Evolutionary conservation across 2,329 filamentous ascomycete species (phyloP).

Genomic region (Aureobasidium namibiae): DNA sequence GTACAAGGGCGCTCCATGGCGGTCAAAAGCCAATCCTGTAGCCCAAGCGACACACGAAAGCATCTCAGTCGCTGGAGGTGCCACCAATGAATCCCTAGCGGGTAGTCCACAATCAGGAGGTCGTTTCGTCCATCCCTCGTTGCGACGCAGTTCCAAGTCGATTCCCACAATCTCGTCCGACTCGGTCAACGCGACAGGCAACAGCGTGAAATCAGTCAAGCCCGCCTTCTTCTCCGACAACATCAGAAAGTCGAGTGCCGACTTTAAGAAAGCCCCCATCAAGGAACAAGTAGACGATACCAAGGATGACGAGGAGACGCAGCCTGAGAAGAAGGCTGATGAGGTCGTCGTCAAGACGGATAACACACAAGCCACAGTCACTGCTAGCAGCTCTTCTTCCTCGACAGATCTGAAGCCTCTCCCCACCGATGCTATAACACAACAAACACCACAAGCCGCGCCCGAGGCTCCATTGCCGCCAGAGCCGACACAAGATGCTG

Average conservation of each 20-base stretch:
- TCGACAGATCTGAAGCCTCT: not conserved
- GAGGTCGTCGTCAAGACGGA: conserved; percentile 16
- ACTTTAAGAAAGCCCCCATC: not conserved
- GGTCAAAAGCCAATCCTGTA: conserved; percentile 37
- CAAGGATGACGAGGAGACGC: conserved; percentile 14
- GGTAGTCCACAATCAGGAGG: conserved; percentile 20
- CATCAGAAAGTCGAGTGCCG: conserved; percentile 10
- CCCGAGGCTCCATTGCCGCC: conserved; percentile 34
- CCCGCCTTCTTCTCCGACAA: conserved; percentile 13
- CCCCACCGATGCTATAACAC: not conserved
- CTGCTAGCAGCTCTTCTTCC: not conserved
- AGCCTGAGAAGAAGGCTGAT: not conserved
- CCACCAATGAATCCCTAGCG: conserved; percentile 32
- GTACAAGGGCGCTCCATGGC: conserved; percentile 34
- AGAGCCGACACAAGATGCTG: conserved; percentile 26
- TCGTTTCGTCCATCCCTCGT: conserved; percentile 15
- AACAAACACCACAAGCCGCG: not conserved
- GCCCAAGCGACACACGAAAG: conserved; percentile 40
- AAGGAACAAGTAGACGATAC: not conserved
- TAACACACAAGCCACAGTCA: conserved; percentile 18
- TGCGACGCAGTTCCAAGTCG: conserved; percentile 32
- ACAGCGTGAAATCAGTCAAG: conserved; percentile 21
- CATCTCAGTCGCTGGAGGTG: conserved; percentile 36
- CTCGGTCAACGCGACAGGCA: conserved; percentile 36
- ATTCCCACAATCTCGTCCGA: conserved; percentile 36